Evolutionary conservation across 345 rosid species (phyloP), one percentile per base, ranked within the genome.

Genomic region (Syzygium jambos): DNA sequence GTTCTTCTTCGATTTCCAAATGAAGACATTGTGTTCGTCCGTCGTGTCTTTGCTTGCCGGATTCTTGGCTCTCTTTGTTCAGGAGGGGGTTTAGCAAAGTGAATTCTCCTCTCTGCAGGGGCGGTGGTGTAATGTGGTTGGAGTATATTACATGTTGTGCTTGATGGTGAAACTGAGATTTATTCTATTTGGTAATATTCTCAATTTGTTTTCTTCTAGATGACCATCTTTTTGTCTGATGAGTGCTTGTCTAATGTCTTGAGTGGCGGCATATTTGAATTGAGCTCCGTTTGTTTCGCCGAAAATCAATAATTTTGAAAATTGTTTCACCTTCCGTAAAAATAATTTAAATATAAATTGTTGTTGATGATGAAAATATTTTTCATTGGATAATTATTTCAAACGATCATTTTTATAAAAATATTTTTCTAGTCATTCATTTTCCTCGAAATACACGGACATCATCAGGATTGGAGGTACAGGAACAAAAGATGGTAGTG

Each of bases 311-410:
- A n/a, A n/a, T 61, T n/a, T n/a, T 9, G 1, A 61, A 61, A 61
- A 61, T 61, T 0, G 0, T 15, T 61, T n/a, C 17, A n/a, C 13
- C 34, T n/a, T 61, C 27, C 9, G n/a, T 1, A 12, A n/a, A 27
- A n/a, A n/a, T 27, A 61, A 61, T 61, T n/a, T 61, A 61, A 0
- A 61, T 27, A n/a, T 59, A 1, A 59, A 27, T 27, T 34, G 12
- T 68, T 30, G 12, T 30, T 6, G 11, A 30, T 68, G 17, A 16
- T 68, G 5, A 68, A 68, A 68, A 1, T 19, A 17, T 1, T 68
- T 19, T 68, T 3, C 11, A 34, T 68, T 17, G 2, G 2, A 10
- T 17, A 68, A 68, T 34, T 34, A 68, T 9, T 68, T 34, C 25
- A 9, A 34, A 1, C 10, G 25, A 17, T 19, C 0, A 68, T 68